Evolutionary conservation across 2,329 filamentous ascomycete genomes (phyloP).

Genomic region (Colletotrichum lindemuthianum): DNA sequence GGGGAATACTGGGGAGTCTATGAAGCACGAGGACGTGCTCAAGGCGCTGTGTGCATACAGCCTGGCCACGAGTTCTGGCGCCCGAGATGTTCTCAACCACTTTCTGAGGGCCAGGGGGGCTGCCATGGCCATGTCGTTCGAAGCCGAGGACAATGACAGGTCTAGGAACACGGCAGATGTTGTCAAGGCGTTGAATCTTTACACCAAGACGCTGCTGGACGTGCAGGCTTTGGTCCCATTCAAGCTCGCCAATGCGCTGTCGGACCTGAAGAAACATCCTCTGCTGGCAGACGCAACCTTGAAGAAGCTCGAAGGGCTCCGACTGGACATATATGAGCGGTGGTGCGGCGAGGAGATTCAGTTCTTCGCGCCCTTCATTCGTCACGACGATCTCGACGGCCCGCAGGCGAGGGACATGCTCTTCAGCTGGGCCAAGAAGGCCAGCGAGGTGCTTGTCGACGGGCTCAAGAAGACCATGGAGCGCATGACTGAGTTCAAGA

Average conservation of each 20-base stretch:
- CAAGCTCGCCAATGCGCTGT: conserved; percentile 75
- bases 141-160: conserved; percentile 54
- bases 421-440: conserved; percentile 70
- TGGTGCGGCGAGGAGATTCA: conserved; percentile 88
- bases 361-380: conserved; percentile 87
- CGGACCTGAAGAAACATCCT: conserved; percentile 73
- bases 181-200: conserved; percentile 74
- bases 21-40: conserved; percentile 65
- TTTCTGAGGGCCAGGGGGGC: conserved; percentile 79
- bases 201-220: conserved; percentile 79
- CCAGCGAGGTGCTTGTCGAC: conserved; percentile 67
- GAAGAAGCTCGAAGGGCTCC: conserved; percentile 72
- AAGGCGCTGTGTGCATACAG: conserved; percentile 85
- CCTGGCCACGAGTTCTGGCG: conserved; percentile 81
- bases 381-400: conserved; percentile 78
- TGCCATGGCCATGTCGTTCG: conserved; percentile 72
- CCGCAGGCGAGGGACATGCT: conserved; percentile 69
- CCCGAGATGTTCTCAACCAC: conserved; percentile 80
- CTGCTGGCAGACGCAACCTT: conserved; percentile 79
- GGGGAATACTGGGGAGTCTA: conserved; percentile 66
- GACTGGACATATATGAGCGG: conserved; percentile 78
- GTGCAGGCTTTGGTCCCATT: conserved; percentile 80
- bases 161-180: conserved; percentile 59
- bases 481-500: conserved; percentile 71
- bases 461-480: conserved; percentile 70